A percentile compares a stretch with the other conserved stretches of the same genome.
These are phyloP conservation scores for Cutaneotrichosporon cyanovorans DNA, from an alignment of 1,284 basidiomycete genomes.

Conservation along the genomic window DNA sequence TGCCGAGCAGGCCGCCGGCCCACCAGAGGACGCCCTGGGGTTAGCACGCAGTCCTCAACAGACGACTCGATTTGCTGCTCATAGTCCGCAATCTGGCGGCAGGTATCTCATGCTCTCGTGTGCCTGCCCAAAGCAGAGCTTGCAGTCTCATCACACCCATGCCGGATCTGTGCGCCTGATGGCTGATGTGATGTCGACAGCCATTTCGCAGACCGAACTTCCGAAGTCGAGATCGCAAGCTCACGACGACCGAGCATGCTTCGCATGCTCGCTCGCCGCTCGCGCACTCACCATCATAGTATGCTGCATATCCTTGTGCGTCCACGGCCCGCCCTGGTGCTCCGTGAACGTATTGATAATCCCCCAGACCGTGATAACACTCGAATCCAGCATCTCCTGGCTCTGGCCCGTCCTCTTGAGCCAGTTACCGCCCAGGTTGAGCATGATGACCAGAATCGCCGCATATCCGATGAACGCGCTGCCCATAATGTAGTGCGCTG, in stretches of 20 bases:
- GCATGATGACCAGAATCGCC: conserved; percentile 70
- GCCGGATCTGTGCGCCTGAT: too few relatives aligned
- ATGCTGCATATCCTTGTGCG: conserved; percentile 87
- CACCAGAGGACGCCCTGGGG: conserved; percentile 65
- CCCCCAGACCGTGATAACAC: conserved; percentile 77
- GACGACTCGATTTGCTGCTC: too few relatives aligned
- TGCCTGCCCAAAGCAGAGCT: too few relatives aligned
- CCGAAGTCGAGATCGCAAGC: too few relatives aligned
- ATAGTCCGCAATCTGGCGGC: too few relatives aligned
- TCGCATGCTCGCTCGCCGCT: too few relatives aligned
- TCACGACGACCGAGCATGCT: too few relatives aligned
- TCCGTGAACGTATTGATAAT: conserved; percentile 90
- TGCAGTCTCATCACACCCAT: too few relatives aligned
- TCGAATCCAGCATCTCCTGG: conserved; percentile 87
- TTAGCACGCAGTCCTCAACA: neutral
- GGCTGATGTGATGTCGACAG: too few relatives aligned
- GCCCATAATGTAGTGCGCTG: conserved; percentile 85
- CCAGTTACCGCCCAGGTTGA: conserved; percentile 78
- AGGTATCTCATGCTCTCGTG: too few relatives aligned
- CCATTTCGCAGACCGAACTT: too few relatives aligned
- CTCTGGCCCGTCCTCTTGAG: conserved; percentile 51
- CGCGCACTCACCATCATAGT: conserved; percentile 53
- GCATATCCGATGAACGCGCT: conserved; percentile 79
- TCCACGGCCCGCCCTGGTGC: conserved; percentile 71
- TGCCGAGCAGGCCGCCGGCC: conserved; percentile 80